Base-by-base conservation (phyloP, 441 rosid genomes). In the Raphanus hybrid region DNA sequence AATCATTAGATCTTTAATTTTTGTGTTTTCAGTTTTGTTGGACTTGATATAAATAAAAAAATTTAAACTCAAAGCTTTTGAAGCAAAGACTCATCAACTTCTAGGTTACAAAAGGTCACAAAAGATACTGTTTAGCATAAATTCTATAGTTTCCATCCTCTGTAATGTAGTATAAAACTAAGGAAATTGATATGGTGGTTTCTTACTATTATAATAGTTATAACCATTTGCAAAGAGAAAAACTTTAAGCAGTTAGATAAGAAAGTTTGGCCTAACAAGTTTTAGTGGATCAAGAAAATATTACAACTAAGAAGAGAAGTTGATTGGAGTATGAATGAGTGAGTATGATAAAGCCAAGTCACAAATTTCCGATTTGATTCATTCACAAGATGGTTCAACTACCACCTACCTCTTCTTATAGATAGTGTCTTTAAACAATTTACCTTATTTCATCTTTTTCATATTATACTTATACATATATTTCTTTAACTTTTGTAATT, bases 361-460 rank as follows among this genome's bases (percentile, higher is more conserved):
- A 71, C 52, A 54, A 23, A 4, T 65, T 74, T 74, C 57, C 3
- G n/a, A 80, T 79, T 83, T 74, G 35, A 73, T 77, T 82, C 77
- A 15, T 69, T 62, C 45, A 77, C 9, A 37, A 55, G 85, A 88
- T 35, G 86, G 91, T 84, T 87, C 93, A 93, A 93, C 96, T 10
- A 85, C 96, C 87, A 87, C 92, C 95, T 14, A 90, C 82, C 85
- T 41, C 77, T 78, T 83, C 66, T 16, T 79, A 80, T 77, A 61
- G 74, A 80, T 77, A 64, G 74, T 62, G 83, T 82, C 58, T 68
- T 60, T 62, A 68, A 58, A 37, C 39, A 73, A 16, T 63, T 61
- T 50, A 10, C 72, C 32, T 54, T 69, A 32, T 52, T 55, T 69
- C 7, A 27, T 43, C 18, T 63, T 48, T 15, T 54, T 54, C 26